Conservation (phyloP, 495 filamentous ascomycete genomes). For the Hyphodiscus hymeniophilus region DNA sequence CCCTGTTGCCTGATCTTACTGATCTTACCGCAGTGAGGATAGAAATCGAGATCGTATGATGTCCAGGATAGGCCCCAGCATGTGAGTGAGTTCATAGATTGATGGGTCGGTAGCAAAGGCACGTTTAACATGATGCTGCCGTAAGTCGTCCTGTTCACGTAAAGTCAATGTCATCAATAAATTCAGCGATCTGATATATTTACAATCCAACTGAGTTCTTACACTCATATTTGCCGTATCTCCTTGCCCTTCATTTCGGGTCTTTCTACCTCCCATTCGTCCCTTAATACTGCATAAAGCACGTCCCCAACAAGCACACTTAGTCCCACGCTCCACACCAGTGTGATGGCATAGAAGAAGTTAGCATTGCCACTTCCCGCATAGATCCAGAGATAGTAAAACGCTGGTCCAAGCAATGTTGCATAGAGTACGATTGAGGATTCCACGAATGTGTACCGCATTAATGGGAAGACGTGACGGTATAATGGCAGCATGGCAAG, state of each 20-base stretch:
- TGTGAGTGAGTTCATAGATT: too few species aligned
- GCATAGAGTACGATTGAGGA: constrained; percentile 77
- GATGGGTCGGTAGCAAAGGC: too few species aligned
- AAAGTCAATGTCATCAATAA: too few species aligned
- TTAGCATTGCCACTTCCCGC: constrained; percentile 97
- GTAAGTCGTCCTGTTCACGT: too few species aligned
- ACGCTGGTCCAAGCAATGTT: constrained; percentile 82
- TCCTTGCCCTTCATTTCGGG: constrained; percentile 85
- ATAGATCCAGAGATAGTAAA: constrained; percentile 98
- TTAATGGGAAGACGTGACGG: constrained; percentile 86
- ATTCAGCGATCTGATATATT: too few species aligned
- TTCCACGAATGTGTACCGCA: constrained; percentile 89
- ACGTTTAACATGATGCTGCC: too few species aligned
- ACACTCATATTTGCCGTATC: constrained; percentile 66
- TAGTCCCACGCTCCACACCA: constrained; percentile 89
- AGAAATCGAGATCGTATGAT: too few species aligned
- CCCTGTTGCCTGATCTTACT: too few species aligned
- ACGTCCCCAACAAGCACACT: constrained; percentile 73
- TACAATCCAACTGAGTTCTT: too few species aligned
- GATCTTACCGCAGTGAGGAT: too few species aligned
- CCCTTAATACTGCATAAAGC: constrained; percentile 78
- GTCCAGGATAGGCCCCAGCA: too few species aligned
- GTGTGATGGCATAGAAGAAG: constrained; percentile 98
- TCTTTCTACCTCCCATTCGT: constrained; percentile 90
- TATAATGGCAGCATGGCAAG: constrained; percentile 80